Percentiles rank a stretch among this genome's conserved stretches.
These are phyloP conservation scores for Lichtheimia ramosa DNA, from an alignment of 371 early-diverging fungal species.

Conservation along the genomic window DNA sequence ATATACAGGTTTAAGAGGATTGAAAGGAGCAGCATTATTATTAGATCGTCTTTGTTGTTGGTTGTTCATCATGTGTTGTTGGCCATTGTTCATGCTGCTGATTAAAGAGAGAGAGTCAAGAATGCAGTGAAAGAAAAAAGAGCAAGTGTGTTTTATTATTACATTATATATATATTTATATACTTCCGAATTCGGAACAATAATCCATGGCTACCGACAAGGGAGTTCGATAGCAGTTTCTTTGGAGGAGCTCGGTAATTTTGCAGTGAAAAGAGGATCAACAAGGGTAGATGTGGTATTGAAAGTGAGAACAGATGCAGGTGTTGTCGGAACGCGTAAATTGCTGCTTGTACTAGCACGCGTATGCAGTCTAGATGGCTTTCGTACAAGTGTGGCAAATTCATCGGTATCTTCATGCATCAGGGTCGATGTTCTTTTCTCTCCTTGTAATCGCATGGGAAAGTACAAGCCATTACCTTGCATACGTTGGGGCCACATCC, in stretches of 20 bases:
- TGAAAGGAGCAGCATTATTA: neutral
- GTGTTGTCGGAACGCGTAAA: conserved; percentile 22
- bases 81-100: conserved; percentile 6
- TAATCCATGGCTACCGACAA: conserved; percentile 1
- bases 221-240: conserved; percentile 9
- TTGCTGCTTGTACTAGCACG: conserved; percentile 9
- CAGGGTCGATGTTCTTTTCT: neutral
- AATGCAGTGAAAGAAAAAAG: neutral
- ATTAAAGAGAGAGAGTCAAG: neutral
- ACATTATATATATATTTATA: neutral
- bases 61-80: neutral
- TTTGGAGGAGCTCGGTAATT: conserved; percentile 15
- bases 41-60: neutral
- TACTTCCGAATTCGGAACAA: conserved; percentile 14
- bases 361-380: conserved; percentile 15
- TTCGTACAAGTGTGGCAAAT: conserved; percentile 4
- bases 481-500: conserved; percentile 70
- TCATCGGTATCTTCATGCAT: neutral
- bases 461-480: conserved; percentile 74
- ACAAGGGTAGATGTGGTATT: conserved; percentile 38
- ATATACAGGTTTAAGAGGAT: conserved; percentile 42
- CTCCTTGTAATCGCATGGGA: conserved; percentile 41
- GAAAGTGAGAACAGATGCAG: conserved; percentile 40
- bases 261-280: conserved; percentile 17
- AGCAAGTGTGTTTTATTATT: conserved; percentile 2